phyloP scores from a whole-genome alignment of 2,329 filamentous ascomycete species.

The Fusarium armeniacum region DNA sequence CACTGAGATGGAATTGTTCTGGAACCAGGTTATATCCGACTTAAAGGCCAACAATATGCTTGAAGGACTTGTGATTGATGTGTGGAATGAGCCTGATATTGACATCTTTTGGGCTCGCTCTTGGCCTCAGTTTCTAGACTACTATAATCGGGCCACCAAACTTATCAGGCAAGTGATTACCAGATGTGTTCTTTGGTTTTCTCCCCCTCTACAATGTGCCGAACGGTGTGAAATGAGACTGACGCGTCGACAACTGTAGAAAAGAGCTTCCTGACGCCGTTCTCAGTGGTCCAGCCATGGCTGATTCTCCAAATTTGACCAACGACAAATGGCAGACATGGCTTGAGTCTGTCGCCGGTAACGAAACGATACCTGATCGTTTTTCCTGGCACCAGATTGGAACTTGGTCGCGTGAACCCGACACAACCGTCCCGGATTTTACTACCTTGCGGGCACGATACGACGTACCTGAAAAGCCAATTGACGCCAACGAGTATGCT shows the following conservation, averaged over 20 bases:
- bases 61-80: not conserved
- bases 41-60: not conserved
- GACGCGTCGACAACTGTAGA: fast-evolving
- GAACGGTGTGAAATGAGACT: not conserved
- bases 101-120: not conserved
- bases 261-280: not conserved
- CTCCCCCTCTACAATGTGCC: no score
- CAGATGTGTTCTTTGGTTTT: not conserved
- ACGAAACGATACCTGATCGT: not conserved
- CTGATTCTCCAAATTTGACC: not conserved
- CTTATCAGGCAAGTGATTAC: not conserved
- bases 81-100: not conserved
- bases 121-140: not conserved
- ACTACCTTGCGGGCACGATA: not conserved
- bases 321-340: not conserved
- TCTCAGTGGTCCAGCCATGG: not conserved
- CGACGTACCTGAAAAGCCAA: not conserved
- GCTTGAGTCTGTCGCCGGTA: not conserved
- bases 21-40: not conserved
- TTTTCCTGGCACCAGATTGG: not conserved
- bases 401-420: not conserved
- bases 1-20: not conserved
- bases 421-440: not conserved
- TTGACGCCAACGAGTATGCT: not conserved
- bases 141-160: not conserved